Evolutionary conservation across 2,329 filamentous ascomycete genomes (phyloP).

Genomic region (Daldinia eschscholtzii): DNA sequence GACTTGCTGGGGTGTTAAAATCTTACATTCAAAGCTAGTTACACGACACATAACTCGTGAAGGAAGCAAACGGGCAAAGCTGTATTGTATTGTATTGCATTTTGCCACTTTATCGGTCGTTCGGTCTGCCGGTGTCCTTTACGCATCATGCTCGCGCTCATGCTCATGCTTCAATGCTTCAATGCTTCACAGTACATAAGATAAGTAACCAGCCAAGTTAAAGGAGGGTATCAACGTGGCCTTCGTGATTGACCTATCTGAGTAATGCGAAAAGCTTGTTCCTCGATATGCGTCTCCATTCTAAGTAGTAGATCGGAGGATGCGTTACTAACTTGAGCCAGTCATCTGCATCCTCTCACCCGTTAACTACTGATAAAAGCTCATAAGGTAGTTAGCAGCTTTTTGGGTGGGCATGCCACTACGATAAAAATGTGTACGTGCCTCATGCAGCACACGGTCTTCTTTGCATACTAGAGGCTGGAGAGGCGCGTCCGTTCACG

Average conservation of each 20-base stretch:
- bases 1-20: not conserved
- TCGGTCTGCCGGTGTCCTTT: constrained; percentile 5
- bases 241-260: constrained; percentile 10
- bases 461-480: constrained; percentile 9
- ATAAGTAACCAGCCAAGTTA: constrained; percentile 2
- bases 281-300: constrained; percentile 3
- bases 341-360: not conserved
- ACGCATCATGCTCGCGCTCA: not conserved
- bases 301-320: not conserved
- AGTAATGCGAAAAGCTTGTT: constrained; percentile 14
- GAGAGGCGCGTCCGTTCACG: not conserved
- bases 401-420: not conserved
- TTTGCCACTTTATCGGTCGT: constrained; percentile 29
- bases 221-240: constrained; percentile 23
- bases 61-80: constrained; percentile 28
- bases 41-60: constrained; percentile 30
- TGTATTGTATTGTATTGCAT: constrained; percentile 19
- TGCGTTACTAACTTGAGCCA: not conserved
- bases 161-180: not conserved
- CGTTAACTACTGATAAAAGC: not conserved
- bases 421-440: constrained; percentile 4
- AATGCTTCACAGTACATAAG: too few relatives aligned
- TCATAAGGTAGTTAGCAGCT: not conserved
- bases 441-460: constrained; percentile 20
- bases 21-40: constrained; percentile 16